phyloP scores from a whole-genome alignment of 139 green algal species.

The Dunaliella primolecta region DNA sequence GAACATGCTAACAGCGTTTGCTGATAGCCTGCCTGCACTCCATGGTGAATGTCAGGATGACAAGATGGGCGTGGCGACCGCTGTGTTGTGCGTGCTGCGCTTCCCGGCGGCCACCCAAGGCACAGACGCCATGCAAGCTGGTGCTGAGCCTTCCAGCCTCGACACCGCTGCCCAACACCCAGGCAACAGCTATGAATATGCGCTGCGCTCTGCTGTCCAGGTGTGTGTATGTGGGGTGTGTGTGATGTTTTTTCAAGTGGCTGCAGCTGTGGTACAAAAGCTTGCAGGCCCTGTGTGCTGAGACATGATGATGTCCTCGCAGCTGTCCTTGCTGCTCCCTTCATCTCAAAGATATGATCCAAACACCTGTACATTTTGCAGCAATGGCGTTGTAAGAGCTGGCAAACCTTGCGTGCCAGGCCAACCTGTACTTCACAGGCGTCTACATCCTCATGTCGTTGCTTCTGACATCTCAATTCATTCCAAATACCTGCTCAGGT shows the following conservation, averaged over 20 bases:
- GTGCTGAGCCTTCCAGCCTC: not conserved
- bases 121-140: not conserved
- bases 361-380: too few species aligned
- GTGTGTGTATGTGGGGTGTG: conserved; percentile 15
- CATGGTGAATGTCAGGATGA: too few species aligned
- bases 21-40: too few species aligned
- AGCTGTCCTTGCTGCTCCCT: conserved; percentile 20
- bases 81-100: conserved; percentile 69
- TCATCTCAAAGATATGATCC: too few species aligned
- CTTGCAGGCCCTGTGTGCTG: conserved; percentile 55
- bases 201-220: conserved; percentile 40
- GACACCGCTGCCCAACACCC: not conserved
- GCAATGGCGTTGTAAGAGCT: conserved; percentile 51
- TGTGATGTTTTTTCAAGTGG: conserved; percentile 39
- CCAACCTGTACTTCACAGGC: too few species aligned
- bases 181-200: conserved; percentile 37
- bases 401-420: conserved; percentile 53
- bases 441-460: too few species aligned
- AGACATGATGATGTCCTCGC: conserved; percentile 72
- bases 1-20: too few species aligned
- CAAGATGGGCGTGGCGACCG: conserved; percentile 40
- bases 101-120: conserved; percentile 39
- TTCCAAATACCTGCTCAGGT: too few species aligned
- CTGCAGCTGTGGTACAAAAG: conserved; percentile 47
- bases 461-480: too few species aligned